phyloP scores from a whole-genome alignment of 2,329 filamentous ascomycete genomes.

The Hypoxylon sp. region DNA sequence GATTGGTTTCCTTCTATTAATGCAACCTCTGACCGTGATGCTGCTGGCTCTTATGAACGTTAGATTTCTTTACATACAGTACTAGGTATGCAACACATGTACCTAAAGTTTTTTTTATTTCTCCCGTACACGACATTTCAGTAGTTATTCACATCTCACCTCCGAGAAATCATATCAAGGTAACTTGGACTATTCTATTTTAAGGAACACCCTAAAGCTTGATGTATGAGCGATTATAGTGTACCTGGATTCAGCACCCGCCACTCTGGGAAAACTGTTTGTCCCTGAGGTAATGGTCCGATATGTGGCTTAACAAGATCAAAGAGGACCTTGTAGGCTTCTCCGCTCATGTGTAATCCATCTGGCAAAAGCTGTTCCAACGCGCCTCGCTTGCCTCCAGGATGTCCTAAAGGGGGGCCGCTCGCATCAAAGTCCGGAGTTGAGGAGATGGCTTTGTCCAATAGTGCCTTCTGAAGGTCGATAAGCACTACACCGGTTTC shows the following conservation, averaged over 20 bases:
- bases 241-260: conserved; percentile 36
- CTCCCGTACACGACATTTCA: neutral
- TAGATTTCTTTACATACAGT: no score
- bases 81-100: no score
- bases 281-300: conserved; percentile 49
- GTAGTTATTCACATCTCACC: conserved; percentile 5
- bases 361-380: conserved; percentile 63
- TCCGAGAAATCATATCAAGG: neutral
- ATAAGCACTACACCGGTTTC: conserved; percentile 73
- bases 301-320: conserved; percentile 59
- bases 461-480: conserved; percentile 82
- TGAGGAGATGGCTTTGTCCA: conserved; percentile 71
- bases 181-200: conserved; percentile 6
- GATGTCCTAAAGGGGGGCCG: conserved; percentile 59
- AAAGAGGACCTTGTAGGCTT: conserved; percentile 63
- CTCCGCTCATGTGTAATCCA: conserved; percentile 65
- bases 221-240: conserved; percentile 27
- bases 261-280: conserved; percentile 62
- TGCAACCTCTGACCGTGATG: no score
- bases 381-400: conserved; percentile 59
- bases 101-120: no score
- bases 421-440: conserved; percentile 63
- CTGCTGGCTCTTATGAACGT: no score
- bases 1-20: no score
- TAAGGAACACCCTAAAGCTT: conserved; percentile 1